Conservation (phyloP, 176 grass and related monocot species). For the Ensete glaucum region DNA sequence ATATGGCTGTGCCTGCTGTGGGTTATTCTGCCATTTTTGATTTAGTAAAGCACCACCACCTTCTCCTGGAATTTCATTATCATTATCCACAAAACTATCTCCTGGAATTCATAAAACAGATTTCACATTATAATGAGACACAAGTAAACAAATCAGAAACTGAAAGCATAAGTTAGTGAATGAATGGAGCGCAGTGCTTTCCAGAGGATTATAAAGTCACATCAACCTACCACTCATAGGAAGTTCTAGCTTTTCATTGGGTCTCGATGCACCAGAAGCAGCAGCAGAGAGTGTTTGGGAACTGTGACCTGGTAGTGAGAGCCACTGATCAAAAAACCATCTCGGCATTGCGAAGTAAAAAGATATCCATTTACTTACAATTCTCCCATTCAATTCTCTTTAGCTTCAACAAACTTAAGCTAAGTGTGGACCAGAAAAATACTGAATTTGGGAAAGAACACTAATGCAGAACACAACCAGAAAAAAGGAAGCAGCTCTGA, state of each 20-base stretch:
- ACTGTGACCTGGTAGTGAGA: conserved; percentile 47
- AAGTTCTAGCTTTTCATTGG: conserved; percentile 44
- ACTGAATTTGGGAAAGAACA: background rate
- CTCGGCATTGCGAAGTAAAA: background rate
- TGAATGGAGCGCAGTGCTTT: too few relatives aligned
- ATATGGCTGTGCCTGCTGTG: conserved; percentile 35
- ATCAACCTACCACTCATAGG: conserved; percentile 37
- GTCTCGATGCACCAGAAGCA: conserved; percentile 50
- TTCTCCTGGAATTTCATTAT: background rate
- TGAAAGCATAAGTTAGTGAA: background rate
- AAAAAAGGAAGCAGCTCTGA: background rate
- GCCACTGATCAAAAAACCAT: conserved; percentile 10
- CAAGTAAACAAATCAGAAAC: background rate
- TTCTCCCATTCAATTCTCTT: background rate
- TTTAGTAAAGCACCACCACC: conserved; percentile 23
- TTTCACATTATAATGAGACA: background rate
- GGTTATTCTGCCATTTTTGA: conserved; percentile 30
- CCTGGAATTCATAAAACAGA: conserved; percentile 37
- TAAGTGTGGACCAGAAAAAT: background rate
- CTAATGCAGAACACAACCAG: background rate
- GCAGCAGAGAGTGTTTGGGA: conserved; percentile 53
- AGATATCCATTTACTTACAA: background rate
- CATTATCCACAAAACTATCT: conserved; percentile 26
- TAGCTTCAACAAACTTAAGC: background rate
- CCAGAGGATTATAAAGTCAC: background rate